Evolutionary conservation across 208 protist species (phyloP).

Genomic region (Crithidia acanthocephali): DNA sequence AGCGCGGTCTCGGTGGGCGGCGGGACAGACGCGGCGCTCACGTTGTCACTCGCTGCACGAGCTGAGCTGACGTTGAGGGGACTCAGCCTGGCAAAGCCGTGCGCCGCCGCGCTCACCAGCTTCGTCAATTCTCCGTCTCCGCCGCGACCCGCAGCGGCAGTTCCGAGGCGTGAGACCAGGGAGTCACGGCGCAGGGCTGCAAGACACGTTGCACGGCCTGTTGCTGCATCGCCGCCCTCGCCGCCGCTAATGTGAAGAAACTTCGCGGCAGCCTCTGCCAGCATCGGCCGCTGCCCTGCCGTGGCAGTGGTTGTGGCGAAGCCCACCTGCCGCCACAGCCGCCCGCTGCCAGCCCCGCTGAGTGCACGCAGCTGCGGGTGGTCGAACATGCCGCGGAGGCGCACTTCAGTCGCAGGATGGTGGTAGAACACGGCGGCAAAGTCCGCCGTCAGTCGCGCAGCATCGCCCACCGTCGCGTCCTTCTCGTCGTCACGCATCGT

Average conservation of each 20-base stretch:
- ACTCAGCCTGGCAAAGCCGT: not conserved
- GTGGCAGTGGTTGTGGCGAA: not conserved
- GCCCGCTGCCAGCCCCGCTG: slow-evolving; percentile 18
- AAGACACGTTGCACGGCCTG: slow-evolving; percentile 8
- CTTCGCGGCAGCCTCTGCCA: slow-evolving; percentile 7
- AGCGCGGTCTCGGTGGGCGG: slow-evolving; percentile 13
- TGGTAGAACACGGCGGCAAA: slow-evolving; percentile 23
- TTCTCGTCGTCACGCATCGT: not conserved
- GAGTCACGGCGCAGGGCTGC: slow-evolving; percentile 13
- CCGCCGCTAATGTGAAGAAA: too few species aligned
- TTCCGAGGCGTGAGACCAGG: slow-evolving; percentile 2
- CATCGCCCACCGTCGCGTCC: not conserved
- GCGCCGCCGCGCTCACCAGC: not conserved
- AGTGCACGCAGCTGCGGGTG: slow-evolving; percentile 22
- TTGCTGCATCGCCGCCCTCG: not conserved
- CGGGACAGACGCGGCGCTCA: not conserved
- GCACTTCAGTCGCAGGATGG: slow-evolving; percentile 18
- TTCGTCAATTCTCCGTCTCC: not conserved
- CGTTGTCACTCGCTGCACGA: not conserved
- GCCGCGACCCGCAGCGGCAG: not conserved
- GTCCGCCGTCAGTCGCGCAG: slow-evolving; percentile 4
- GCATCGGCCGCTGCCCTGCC: not conserved
- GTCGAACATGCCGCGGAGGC: slow-evolving; percentile 21
- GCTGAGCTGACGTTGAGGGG: not conserved
- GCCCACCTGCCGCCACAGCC: slow-evolving; percentile 17